Conservation (phyloP, 148 eudicot species). For the Camellia lanceoleosa region DNA sequence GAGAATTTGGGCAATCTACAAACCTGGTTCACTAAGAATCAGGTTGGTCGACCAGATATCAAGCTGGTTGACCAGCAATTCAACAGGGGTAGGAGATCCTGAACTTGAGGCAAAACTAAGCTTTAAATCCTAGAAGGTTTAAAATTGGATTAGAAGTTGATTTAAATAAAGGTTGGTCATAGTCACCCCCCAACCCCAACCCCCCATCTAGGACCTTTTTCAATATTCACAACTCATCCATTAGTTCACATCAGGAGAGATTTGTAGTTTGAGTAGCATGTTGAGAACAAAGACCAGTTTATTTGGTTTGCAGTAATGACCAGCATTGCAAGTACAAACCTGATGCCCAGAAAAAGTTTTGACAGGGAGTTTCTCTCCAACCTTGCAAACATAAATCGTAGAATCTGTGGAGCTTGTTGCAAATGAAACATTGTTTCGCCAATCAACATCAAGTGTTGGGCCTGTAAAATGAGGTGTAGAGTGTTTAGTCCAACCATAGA, state of each 20-base stretch:
- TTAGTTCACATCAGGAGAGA: not conserved
- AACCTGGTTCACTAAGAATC: no score
- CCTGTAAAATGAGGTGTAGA: constrained; percentile 34
- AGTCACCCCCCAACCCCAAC: no score
- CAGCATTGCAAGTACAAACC: constrained; percentile 36
- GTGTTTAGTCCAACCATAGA: not conserved
- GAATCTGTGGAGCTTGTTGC: constrained; percentile 71
- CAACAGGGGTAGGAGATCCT: no score
- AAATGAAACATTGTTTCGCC: constrained; percentile 68
- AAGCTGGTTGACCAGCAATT: no score
- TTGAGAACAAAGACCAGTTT: not conserved
- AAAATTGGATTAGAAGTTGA: no score
- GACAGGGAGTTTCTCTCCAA: constrained; percentile 50
- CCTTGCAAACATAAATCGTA: constrained; percentile 64
- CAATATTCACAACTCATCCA: no score
- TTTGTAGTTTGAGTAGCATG: not conserved
- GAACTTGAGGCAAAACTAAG: no score
- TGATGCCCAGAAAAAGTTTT: constrained; percentile 65
- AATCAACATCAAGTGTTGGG: constrained; percentile 69
- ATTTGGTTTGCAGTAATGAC: constrained; percentile 11
- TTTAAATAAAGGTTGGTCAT: no score
- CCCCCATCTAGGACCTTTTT: no score
- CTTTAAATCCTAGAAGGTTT: no score
- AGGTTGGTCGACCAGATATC: no score
- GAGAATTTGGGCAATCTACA: no score